phyloP scores from a whole-genome alignment of 192 early-diverging fungal species.

The Diversispora eburnea region DNA sequence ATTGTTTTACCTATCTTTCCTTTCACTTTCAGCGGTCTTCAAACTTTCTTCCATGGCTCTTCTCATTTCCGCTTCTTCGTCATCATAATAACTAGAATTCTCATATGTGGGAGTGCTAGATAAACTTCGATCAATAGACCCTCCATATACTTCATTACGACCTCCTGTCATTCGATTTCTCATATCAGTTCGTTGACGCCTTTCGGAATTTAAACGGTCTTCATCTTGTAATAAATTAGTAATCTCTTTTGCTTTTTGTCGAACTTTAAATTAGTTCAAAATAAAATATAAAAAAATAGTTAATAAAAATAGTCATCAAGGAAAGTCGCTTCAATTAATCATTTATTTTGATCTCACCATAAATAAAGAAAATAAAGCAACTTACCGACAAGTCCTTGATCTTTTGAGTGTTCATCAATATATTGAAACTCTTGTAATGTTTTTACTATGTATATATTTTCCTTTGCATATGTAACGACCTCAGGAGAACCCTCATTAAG shows the following conservation, averaged over 20 bases:
- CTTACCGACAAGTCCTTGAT: constrained; percentile 87
- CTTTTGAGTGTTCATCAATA: constrained; percentile 86
- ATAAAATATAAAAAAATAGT: constrained; percentile 14
- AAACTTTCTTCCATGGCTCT: constrained; percentile 82
- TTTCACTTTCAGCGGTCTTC: constrained; percentile 52
- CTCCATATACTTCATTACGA: constrained; percentile 31
- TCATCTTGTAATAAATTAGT: constrained; percentile 79
- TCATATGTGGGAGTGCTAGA: constrained; percentile 37
- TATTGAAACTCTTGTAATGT: constrained; percentile 97
- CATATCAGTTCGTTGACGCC: constrained; percentile 62
- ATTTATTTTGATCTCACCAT: not conserved
- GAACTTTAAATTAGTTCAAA: constrained; percentile 52
- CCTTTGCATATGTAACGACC: constrained; percentile 80
- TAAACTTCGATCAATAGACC: constrained; percentile 13
- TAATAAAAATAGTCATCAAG: not conserved
- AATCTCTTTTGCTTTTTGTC: constrained; percentile 90
- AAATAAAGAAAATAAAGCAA: too few species aligned
- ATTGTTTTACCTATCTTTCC: constrained; percentile 26
- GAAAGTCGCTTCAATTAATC: not conserved
- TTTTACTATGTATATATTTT: constrained; percentile 92
- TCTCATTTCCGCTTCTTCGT: constrained; percentile 81
- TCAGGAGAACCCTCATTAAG: constrained; percentile 81
- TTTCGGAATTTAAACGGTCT: constrained; percentile 67
- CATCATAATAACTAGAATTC: constrained; percentile 53
- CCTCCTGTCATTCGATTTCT: constrained; percentile 57